Evolutionary conservation across 176 grass and related monocot species (phyloP).

Genomic region (Phoenix roebelenii): DNA sequence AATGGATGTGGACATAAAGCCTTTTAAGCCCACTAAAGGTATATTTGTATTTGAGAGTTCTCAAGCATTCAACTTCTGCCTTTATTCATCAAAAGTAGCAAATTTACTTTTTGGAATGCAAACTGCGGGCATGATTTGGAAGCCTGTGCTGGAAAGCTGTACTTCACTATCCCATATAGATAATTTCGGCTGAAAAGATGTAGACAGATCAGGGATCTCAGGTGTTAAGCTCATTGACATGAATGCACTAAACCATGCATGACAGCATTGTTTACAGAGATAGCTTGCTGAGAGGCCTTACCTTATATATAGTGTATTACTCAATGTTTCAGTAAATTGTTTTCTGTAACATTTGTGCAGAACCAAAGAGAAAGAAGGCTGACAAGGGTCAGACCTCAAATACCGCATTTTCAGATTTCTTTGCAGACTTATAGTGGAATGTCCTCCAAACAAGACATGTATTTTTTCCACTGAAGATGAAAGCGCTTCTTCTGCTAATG

Average conservation of each 20-base stretch:
- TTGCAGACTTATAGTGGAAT: conserved; percentile 44
- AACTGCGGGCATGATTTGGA: too few relatives aligned
- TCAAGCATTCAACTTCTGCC: background rate
- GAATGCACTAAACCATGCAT: too few relatives aligned
- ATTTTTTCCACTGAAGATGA: too few relatives aligned
- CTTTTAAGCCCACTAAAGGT: conserved; percentile 44
- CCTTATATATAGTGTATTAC: background rate
- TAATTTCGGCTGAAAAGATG: too few relatives aligned
- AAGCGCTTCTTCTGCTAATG: too few relatives aligned
- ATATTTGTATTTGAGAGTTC: background rate
- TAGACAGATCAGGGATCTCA: too few relatives aligned
- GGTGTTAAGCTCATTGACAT: too few relatives aligned
- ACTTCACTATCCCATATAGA: too few relatives aligned
- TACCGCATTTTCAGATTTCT: conserved; percentile 29
- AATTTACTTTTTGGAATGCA: background rate
- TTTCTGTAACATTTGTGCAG: conserved; percentile 12
- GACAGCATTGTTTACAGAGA: too few relatives aligned
- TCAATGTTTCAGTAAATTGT: background rate
- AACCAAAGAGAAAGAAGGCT: conserved; percentile 23
- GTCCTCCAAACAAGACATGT: background rate
- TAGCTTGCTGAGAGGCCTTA: background rate
- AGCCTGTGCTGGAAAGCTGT: too few relatives aligned
- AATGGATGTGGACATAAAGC: conserved; percentile 75
- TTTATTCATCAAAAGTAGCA: background rate
- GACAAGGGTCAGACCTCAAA: conserved; percentile 24